Evolutionary conservation across 495 filamentous ascomycete genomes (phyloP).

Genomic region (Xylaria intraflava): DNA sequence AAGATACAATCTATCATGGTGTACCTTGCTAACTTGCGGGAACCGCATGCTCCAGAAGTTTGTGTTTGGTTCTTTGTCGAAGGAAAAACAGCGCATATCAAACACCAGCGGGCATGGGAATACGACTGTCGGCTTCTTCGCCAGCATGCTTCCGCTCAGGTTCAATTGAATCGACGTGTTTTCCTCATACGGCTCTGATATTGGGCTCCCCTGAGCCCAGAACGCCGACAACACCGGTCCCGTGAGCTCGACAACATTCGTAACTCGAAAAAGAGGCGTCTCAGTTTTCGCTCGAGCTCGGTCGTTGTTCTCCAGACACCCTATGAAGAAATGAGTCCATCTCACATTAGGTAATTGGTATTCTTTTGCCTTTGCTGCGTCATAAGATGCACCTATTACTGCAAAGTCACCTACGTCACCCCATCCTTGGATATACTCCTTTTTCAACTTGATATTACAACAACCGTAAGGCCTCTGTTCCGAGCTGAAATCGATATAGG

Average conservation of each 20-base stretch:
- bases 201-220: constrained; percentile 29
- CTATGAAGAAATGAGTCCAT: constrained; percentile 78
- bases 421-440: constrained; percentile 75
- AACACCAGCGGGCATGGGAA: constrained; percentile 38
- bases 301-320: constrained; percentile 67
- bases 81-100: constrained; percentile 43
- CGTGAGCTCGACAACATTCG: constrained; percentile 46
- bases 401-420: constrained; percentile 80
- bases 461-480: constrained; percentile 30
- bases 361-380: constrained; percentile 48
- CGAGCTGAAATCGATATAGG: constrained; percentile 59
- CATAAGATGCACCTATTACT: constrained; percentile 64
- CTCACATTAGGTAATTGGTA: constrained; percentile 42
- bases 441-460: constrained; percentile 78
- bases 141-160: constrained; percentile 11
- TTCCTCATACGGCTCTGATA: constrained; percentile 20
- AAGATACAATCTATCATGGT: constrained; percentile 38
- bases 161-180: constrained; percentile 31
- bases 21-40: constrained; percentile 40
- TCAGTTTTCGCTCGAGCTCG: constrained; percentile 46
- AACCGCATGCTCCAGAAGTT: constrained; percentile 44
- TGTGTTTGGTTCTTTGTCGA: constrained; percentile 37
- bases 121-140: constrained; percentile 28
- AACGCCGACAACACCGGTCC: constrained; percentile 29
- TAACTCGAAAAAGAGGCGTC: constrained; percentile 56